These are phyloP conservation scores for Grosmannia clavigera DNA, from an alignment of 2,329 filamentous ascomycete species.

Conservation along the genomic window DNA sequence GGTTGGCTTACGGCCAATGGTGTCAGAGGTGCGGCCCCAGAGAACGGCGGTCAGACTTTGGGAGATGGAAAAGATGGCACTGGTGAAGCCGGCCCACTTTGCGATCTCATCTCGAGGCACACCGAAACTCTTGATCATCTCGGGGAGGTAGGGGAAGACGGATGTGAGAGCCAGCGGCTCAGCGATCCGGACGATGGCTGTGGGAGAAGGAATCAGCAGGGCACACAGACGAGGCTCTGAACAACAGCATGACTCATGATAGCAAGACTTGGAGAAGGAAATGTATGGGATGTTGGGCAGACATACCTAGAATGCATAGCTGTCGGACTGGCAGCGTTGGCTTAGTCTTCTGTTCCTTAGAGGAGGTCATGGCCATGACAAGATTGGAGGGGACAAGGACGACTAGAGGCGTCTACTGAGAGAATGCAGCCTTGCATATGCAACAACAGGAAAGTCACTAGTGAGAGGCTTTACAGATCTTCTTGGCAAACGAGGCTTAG, in stretches of 20 bases:
- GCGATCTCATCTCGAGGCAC: conserved; percentile 60
- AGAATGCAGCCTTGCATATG: neutral
- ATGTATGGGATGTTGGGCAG: too few species aligned
- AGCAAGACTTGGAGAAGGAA: neutral
- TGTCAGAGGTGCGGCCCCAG: conserved; percentile 69
- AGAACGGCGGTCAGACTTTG: conserved; percentile 61
- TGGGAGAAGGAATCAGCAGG: conserved; percentile 5
- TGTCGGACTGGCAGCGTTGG: conserved; percentile 65
- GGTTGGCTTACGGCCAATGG: conserved; percentile 67
- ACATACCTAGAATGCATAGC: conserved; percentile 60
- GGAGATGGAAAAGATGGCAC: conserved; percentile 57
- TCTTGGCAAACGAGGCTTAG: neutral
- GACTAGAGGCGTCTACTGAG: neutral
- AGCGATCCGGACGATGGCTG: conserved; percentile 66
- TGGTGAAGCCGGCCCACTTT: conserved; percentile 67
- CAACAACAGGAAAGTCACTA: neutral
- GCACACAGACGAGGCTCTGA: neutral
- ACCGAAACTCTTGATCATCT: conserved; percentile 74
- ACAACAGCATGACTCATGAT: neutral
- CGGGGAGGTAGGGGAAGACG: conserved; percentile 58
- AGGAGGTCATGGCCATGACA: conserved; percentile 6
- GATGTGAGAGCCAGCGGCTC: conserved; percentile 64
- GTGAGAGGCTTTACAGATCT: neutral
- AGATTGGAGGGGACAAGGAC: neutral
- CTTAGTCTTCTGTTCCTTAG: conserved; percentile 17